A percentile compares a stretch with the other conserved stretches of the same genome.
Evolutionary conservation across 257 asterid species (phyloP).

Genomic region (Knoxia roxburghii): DNA sequence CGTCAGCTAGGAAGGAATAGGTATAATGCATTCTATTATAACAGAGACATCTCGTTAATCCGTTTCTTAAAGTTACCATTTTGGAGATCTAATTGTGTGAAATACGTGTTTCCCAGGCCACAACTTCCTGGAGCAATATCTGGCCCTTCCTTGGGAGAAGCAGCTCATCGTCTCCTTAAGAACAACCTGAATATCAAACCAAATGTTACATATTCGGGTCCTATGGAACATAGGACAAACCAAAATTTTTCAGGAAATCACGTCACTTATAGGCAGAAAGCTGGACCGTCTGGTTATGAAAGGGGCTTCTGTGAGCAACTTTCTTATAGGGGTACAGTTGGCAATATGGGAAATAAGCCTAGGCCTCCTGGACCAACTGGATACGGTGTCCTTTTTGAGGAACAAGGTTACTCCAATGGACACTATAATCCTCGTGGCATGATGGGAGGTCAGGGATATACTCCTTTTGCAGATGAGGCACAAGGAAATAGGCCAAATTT

Average conservation of each 20-base stretch:
- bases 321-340: conserved; percentile 25
- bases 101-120: conserved; percentile 55
- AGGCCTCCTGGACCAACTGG: conserved; percentile 42
- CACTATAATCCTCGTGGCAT: conserved; percentile 32
- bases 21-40: conserved; percentile 25
- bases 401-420: conserved; percentile 27
- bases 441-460: conserved; percentile 31
- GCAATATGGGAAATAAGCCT: conserved; percentile 32
- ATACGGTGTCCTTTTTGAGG: conserved; percentile 32
- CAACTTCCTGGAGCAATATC: conserved; percentile 75
- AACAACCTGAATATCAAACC: conserved; percentile 58
- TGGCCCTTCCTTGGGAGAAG: conserved; percentile 81
- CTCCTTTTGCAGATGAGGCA: conserved; percentile 23
- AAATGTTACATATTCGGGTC: conserved; percentile 13
- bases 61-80: too few relatives aligned
- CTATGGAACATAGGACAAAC: conserved; percentile 31
- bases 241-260: conserved; percentile 35
- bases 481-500: conserved; percentile 36
- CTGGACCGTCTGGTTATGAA: conserved; percentile 73
- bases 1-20: conserved; percentile 56
- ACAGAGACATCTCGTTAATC: too few relatives aligned
- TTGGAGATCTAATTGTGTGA: too few relatives aligned
- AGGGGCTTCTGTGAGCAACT: conserved; percentile 41
- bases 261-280: conserved; percentile 39
- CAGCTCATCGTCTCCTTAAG: conserved; percentile 85